Base-by-base conservation (phyloP, 2,329 filamentous ascomycete species). In the Laburnicola sp. region DNA sequence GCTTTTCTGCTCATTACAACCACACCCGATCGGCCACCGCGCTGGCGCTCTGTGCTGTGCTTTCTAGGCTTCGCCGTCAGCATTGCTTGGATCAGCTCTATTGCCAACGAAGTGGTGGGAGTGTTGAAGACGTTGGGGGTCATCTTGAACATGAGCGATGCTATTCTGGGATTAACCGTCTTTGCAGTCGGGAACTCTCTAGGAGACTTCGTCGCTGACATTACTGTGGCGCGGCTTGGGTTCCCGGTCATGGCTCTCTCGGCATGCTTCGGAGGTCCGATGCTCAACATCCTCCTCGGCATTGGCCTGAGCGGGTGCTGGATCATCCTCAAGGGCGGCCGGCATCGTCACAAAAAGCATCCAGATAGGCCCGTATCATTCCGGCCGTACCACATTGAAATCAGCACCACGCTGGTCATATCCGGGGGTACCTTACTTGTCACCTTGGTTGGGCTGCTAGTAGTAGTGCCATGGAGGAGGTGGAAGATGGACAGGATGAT, bases 161-260 rank as follows among this genome's bases (percentile, higher is more conserved):
- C 94, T 3, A 90, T 99, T 56, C 82, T 99, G 8, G 94, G 94
- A 1, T 82, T 99, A 45, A 99, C 94, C 11, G 87, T 99, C 48
- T 99, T 99, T 71, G 94, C 94, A 2, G 91, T 97, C 30, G 94
- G 94, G 26, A 99, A 99, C 74, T 96, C 90, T 6, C 81, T 97
- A 6, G 93, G 94, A 32, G 94, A 99, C 65, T 80, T 99, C 11
- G 91, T 99, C 7, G 93, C 94, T 11, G 89, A 99, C 69, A 89
- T 97, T 47, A 99, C 94, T 0, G 89, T 99, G 32, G 94, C 94
- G 3, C 85, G 90, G 30, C 83, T 99, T 2, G 94, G 94, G 2
- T 97, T 92, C 73, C 94, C 94, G 0, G 91, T 99, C 56, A 99
- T 99, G 94, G 94, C 94, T 0, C 76, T 88, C 35, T 92, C 89